These are phyloP conservation scores for Magnusiomyces fungicola DNA, from an alignment of 1,139 yeast genomes.

Conservation along the genomic window DNA sequence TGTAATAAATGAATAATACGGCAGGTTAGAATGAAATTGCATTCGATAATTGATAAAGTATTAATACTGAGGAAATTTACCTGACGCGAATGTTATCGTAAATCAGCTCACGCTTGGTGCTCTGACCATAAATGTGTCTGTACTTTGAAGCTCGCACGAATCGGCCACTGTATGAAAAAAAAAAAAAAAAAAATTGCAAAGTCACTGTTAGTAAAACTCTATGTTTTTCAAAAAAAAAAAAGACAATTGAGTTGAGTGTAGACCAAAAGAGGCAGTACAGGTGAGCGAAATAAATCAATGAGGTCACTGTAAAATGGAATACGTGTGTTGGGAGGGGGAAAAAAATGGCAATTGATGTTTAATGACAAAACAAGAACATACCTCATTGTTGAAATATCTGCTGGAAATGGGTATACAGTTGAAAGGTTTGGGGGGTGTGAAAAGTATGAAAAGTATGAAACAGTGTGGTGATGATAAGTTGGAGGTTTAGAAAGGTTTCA, in stretches of 20 bases:
- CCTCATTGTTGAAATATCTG: too few relatives aligned
- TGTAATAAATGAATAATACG: constrained; percentile 22
- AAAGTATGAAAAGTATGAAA: not conserved
- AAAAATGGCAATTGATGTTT: not conserved
- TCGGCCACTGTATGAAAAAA: constrained; percentile 53
- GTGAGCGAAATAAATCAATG: not conserved
- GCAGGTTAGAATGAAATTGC: not conserved
- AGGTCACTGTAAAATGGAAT: not conserved
- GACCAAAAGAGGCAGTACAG: not conserved
- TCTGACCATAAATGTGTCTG: constrained; percentile 93
- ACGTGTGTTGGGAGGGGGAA: not conserved
- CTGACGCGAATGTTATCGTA: constrained; percentile 66
- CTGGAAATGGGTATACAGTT: not conserved
- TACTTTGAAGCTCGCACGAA: constrained; percentile 94
- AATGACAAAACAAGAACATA: too few relatives aligned
- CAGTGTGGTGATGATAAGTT: too few relatives aligned
- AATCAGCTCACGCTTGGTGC: constrained; percentile 77
- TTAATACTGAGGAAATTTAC: constrained; percentile 18
- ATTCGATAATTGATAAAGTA: not conserved
- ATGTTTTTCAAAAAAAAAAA: not conserved
- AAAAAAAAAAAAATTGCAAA: not conserved
- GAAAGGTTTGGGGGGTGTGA: not conserved
- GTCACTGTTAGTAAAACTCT: not conserved
- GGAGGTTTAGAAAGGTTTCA: too few relatives aligned
- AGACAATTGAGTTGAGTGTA: not conserved